Percentiles rank a stretch among this genome's conserved stretches.
These are phyloP conservation scores for Posidonia australis DNA, from an alignment of 106 monocot species.

Conservation along the genomic window DNA sequence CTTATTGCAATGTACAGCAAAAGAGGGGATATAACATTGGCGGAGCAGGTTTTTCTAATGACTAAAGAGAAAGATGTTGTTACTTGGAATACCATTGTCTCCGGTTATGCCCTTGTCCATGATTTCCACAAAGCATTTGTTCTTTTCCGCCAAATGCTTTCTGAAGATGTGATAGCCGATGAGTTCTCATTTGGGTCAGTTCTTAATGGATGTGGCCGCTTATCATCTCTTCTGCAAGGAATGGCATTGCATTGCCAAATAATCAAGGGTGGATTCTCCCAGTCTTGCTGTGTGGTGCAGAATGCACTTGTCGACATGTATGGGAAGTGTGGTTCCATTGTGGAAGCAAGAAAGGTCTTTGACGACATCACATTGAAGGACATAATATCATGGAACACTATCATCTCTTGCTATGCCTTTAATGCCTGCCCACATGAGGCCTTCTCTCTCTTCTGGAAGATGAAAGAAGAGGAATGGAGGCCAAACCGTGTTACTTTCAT, in stretches of 20 bases:
- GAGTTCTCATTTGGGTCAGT: slow-evolving; percentile 57
- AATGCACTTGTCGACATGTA: slow-evolving; percentile 69
- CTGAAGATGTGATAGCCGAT: slow-evolving; percentile 40
- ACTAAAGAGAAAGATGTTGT: slow-evolving; percentile 42
- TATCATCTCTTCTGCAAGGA: slow-evolving; percentile 37
- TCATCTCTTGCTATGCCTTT: slow-evolving; percentile 58
- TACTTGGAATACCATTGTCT: slow-evolving; percentile 67
- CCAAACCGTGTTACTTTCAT: slow-evolving; percentile 58
- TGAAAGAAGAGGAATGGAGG: slow-evolving; percentile 37
- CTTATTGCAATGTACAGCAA: slow-evolving; percentile 68
- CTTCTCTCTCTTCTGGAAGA: slow-evolving; percentile 28
- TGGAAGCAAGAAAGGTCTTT: slow-evolving; percentile 46
- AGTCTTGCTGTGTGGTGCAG: slow-evolving; percentile 33
- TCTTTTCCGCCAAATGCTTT: slow-evolving; percentile 40
- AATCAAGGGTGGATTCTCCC: slow-evolving; percentile 41
- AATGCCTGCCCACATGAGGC: slow-evolving; percentile 33
- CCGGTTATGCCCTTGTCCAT: slow-evolving; percentile 18
- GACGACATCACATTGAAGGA: slow-evolving; percentile 45
- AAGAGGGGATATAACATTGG: slow-evolving; percentile 21
- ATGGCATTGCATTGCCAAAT: slow-evolving; percentile 41
- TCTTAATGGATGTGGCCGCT: slow-evolving; percentile 48
- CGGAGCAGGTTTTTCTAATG: slow-evolving; percentile 36
- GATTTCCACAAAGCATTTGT: slow-evolving; percentile 38
- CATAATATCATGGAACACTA: slow-evolving; percentile 67
- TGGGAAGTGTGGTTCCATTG: slow-evolving; percentile 55